Base-by-base conservation (phyloP, 306 rosid genomes). In the Amphicarpaea edgeworthii region DNA sequence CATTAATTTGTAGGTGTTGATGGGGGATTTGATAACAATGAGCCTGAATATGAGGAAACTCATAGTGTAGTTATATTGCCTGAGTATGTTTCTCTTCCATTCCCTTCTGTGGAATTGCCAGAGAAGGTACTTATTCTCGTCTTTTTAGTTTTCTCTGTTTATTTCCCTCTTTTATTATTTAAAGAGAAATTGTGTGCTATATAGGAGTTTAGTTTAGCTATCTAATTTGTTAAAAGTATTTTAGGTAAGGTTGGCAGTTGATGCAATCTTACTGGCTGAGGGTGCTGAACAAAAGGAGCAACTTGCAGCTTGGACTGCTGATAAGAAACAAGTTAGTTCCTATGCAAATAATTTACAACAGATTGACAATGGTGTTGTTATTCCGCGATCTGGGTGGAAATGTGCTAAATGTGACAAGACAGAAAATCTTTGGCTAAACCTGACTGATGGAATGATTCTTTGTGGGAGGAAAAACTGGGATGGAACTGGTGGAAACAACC, bases 91-190 rank as follows among this genome's bases (percentile, higher is more conserved):
- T 79, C 92, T 41, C 98, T 95, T 83, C 90, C 97, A 55, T 95
- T 92, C 79, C 98, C 98, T 50, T 92, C 97, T 0, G 98, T 95
- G 75, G 97, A 95, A 87, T 83, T 95, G 77, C 98, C 98, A 16
- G 98, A 95, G 91, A 95, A 92, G 97, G 98, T 95, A 81, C 60
- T 57, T 78, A 26, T 59, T 57, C 8, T 70, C 26, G 5, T 19
- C 16, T 23, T 46, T 53, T 50, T 58, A 20, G 49, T 38, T 60
- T 75, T 57, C 47, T 40, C 47, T 40, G 7, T 61, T 53, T 57
- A 4, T 79, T 21, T 24, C 26, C 53, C 28, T 49, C 34, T 0
- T 38, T 42, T 40, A 26, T 58, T 54, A 14, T 30, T 77, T 28
- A 1, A 7, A 40, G 16, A 41, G 57, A 75, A 34, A 0, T 6